Conservation (phyloP, 2,329 filamentous ascomycete species). For the Bisporella sp. region DNA sequence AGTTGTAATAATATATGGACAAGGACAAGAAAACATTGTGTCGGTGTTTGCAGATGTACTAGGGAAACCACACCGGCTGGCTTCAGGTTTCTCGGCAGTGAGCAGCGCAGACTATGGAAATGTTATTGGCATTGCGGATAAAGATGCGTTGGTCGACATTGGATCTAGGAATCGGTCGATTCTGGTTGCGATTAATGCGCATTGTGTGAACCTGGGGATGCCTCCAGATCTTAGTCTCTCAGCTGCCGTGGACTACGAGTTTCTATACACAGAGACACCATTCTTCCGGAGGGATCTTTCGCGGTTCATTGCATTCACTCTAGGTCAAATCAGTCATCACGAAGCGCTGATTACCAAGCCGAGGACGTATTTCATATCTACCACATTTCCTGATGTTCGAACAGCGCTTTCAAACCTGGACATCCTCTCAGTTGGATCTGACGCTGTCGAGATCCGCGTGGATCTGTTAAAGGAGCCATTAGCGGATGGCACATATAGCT, state of each 20-base stretch:
- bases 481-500: conserved; percentile 51
- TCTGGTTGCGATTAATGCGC: conserved; percentile 66
- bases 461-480: conserved; percentile 72
- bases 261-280: conserved; percentile 67
- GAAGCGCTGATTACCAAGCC: conserved; percentile 70
- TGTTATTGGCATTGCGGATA: conserved; percentile 60
- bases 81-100: conserved; percentile 47
- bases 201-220: conserved; percentile 66
- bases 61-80: conserved; percentile 62
- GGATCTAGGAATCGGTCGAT: conserved; percentile 48
- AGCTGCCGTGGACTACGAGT: conserved; percentile 73
- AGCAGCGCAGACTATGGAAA: conserved; percentile 48
- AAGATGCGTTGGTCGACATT: conserved; percentile 50
- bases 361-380: conserved; percentile 79
- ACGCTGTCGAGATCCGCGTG: conserved; percentile 79
- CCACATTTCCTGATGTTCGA: conserved; percentile 80
- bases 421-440: conserved; percentile 78
- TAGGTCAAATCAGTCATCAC: conserved; percentile 74
- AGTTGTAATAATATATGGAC: conserved; percentile 62
- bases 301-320: conserved; percentile 70
- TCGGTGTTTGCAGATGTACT: conserved; percentile 71
- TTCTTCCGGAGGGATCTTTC: conserved; percentile 71
- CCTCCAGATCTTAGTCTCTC: conserved; percentile 61
- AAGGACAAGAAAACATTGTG: conserved; percentile 67
- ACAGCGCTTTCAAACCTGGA: conserved; percentile 78